Evolutionary conservation across 2,329 filamentous ascomycete genomes (phyloP).

Genomic region (Alternaria arbusti): DNA sequence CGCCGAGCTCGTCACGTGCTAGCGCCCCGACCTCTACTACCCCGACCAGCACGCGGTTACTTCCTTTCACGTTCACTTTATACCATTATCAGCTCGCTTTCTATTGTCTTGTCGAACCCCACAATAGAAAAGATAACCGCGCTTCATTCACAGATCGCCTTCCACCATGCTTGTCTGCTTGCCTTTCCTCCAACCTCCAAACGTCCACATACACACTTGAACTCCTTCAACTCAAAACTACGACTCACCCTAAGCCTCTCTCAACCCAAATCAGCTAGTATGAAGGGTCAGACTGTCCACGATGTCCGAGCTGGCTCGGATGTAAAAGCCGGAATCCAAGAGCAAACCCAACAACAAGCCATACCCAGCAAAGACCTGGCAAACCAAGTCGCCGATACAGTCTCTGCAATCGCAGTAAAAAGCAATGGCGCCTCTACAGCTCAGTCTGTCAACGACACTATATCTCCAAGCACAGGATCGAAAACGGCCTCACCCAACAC

Average conservation of each 20-base stretch:
- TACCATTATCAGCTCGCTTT: background rate
- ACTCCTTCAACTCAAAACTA: background rate
- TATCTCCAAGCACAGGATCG: background rate
- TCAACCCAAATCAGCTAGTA: background rate
- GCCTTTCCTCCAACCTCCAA: conserved; percentile 16
- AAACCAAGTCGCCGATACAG: background rate
- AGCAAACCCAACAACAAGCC: conserved; percentile 5
- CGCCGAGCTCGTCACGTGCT: conserved; percentile 22
- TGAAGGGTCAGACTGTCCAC: background rate
- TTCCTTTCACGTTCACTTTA: conserved; percentile 8
- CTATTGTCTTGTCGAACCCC: conserved; percentile 3
- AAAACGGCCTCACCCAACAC: conserved; percentile 6
- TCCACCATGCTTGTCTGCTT: conserved; percentile 23
- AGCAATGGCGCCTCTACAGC: background rate
- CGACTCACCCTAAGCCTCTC: background rate
- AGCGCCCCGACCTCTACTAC: background rate
- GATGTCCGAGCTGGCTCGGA: background rate
- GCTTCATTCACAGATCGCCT: conserved; percentile 1
- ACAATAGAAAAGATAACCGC: conserved; percentile 8
- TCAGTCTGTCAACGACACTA: background rate
- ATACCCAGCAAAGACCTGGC: background rate
- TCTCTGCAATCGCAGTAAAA: background rate
- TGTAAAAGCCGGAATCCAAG: background rate
- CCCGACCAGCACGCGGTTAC: background rate
- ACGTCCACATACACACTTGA: conserved; percentile 24